phyloP scores from a whole-genome alignment of 2,329 filamentous ascomycete species.

The Whalleya microplaca region DNA sequence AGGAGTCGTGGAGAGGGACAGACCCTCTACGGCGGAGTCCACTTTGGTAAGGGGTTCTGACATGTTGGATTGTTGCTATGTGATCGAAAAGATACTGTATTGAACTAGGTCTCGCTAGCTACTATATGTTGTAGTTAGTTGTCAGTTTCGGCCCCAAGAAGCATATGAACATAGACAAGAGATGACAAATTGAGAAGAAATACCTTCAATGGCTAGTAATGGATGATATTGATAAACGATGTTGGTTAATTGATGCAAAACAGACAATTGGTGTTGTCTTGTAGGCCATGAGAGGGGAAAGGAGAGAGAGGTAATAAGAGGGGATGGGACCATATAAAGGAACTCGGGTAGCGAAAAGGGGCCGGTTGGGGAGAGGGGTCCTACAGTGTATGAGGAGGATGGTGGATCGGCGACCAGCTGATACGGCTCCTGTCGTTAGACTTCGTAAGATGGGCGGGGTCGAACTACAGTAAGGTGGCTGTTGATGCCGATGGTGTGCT shows the following conservation, averaged over 20 bases:
- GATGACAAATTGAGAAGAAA: slow-evolving; percentile 1
- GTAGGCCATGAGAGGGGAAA: slow-evolving; percentile 29
- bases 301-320: slow-evolving; percentile 23
- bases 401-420: slow-evolving; percentile 34
- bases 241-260: slow-evolving; percentile 13
- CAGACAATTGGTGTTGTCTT: slow-evolving; percentile 24
- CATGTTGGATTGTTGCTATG: slow-evolving; percentile 28
- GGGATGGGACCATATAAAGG: slow-evolving; percentile 26
- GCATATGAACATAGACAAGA: not conserved
- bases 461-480: slow-evolving; percentile 24
- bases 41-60: slow-evolving; percentile 76
- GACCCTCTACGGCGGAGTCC: slow-evolving; percentile 86
- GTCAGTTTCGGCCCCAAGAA: slow-evolving; percentile 3
- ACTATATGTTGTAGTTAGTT: not conserved
- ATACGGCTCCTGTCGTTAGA: slow-evolving; percentile 21
- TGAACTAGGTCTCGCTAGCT: slow-evolving; percentile 13
- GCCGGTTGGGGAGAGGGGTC: slow-evolving; percentile 19
- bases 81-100: slow-evolving; percentile 5
- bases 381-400: slow-evolving; percentile 8
- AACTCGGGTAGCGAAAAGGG: slow-evolving; percentile 26
- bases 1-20: slow-evolving; percentile 70
- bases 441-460: slow-evolving; percentile 27
- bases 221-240: slow-evolving; percentile 9
- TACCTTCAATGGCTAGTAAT: slow-evolving; percentile 26
- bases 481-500: slow-evolving; percentile 28